phyloP scores from a whole-genome alignment of 106 monocot genomes.

The Acanthochlamys bracteata region DNA sequence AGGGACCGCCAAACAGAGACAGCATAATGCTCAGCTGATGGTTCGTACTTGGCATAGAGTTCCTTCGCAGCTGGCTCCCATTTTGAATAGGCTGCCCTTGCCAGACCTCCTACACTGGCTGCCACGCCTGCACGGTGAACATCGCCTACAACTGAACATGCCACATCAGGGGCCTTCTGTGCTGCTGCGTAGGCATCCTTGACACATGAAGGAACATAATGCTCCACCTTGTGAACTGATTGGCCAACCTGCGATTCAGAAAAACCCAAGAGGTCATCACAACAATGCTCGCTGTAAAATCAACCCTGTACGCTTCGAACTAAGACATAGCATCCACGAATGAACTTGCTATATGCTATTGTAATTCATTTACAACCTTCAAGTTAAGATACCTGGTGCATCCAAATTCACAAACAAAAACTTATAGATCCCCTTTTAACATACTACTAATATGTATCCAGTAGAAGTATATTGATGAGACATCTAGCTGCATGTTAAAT shows the following conservation, averaged over 20 bases:
- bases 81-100: constrained; percentile 25
- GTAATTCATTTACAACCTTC: too few relatives aligned
- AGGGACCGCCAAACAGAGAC: constrained; percentile 66
- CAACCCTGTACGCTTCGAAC: background rate
- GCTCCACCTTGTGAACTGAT: constrained; percentile 43
- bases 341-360: too few relatives aligned
- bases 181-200: constrained; percentile 24
- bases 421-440: too few relatives aligned
- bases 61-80: constrained; percentile 34
- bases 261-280: background rate
- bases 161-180: constrained; percentile 35
- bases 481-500: too few relatives aligned
- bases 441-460: too few relatives aligned
- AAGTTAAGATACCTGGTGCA: too few relatives aligned
- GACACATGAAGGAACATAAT: constrained; percentile 32
- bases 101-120: constrained; percentile 36
- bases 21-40: constrained; percentile 55
- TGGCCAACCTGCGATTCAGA: constrained; percentile 33
- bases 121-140: constrained; percentile 50
- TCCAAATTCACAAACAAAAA: too few relatives aligned
- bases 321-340: background rate
- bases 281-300: background rate
- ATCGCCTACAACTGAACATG: constrained; percentile 34
- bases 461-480: too few relatives aligned
- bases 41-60: constrained; percentile 54